These are phyloP conservation scores for Toxicodendron radicans DNA, from an alignment of 345 rosid genomes.

Conservation along the genomic window DNA sequence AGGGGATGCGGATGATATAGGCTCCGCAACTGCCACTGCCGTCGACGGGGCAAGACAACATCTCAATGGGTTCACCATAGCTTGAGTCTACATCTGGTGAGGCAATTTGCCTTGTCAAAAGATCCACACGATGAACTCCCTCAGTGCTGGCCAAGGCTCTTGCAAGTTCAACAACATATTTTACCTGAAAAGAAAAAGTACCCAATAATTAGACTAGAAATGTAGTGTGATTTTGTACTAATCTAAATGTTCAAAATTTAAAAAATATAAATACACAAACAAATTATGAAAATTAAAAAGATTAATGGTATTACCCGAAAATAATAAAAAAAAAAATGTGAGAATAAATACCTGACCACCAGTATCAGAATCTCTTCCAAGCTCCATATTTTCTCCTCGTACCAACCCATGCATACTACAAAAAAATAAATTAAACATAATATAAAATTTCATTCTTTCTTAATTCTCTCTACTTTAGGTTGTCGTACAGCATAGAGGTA, in stretches of 20 bases:
- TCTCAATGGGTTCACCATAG: slow-evolving; percentile 78
- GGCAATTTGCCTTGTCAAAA: slow-evolving; percentile 62
- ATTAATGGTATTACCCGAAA: too few species aligned
- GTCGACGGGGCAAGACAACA: slow-evolving; percentile 71
- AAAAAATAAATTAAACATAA: background rate
- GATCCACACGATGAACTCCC: slow-evolving; percentile 66
- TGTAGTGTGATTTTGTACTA: too few species aligned
- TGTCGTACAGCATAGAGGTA: background rate
- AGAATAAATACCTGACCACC: slow-evolving; percentile 58
- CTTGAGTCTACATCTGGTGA: slow-evolving; percentile 64
- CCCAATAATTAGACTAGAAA: background rate
- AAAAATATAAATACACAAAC: too few species aligned
- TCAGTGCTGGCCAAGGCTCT: slow-evolving; percentile 57
- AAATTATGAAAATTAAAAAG: too few species aligned
- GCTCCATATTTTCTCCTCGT: slow-evolving; percentile 84
- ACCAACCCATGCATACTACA: slow-evolving; percentile 65
- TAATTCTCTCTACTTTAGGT: background rate
- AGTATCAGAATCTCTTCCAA: slow-evolving; percentile 78
- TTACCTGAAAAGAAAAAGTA: slow-evolving; percentile 40
- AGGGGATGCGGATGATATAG: slow-evolving; percentile 66
- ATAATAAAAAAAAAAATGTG: background rate
- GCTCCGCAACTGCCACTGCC: slow-evolving; percentile 65
- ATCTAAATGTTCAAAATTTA: too few species aligned
- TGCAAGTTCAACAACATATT: slow-evolving; percentile 73
- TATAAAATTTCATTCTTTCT: background rate